These are phyloP conservation scores for Sarcodon aspratus DNA, from an alignment of 768 basidiomycete genomes.

Conservation along the genomic window DNA sequence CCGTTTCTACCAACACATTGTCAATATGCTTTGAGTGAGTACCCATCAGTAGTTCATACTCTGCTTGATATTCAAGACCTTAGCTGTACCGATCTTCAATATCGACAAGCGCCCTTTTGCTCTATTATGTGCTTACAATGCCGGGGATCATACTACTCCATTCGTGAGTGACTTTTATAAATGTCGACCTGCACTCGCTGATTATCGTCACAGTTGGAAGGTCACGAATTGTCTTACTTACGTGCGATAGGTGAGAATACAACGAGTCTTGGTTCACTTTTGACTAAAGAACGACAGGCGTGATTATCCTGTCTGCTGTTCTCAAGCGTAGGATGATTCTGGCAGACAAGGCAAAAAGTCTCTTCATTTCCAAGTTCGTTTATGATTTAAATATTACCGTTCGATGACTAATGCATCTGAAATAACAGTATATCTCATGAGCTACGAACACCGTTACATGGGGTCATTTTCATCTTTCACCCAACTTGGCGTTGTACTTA, in stretches of 20 bases:
- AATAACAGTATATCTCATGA: conserved; percentile 74
- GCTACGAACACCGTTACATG: conserved; percentile 83
- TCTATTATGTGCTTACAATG: conserved; percentile 84
- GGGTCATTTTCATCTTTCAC: conserved; percentile 32
- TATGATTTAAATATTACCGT: neutral
- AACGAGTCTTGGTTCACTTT: conserved; percentile 1
- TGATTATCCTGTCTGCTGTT: conserved; percentile 89
- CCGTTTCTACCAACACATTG: conserved; percentile 73
- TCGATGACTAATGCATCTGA: neutral
- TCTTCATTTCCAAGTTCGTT: conserved; percentile 80
- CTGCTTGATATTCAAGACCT: neutral
- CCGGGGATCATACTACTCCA: conserved; percentile 65
- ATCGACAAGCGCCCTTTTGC: conserved; percentile 90
- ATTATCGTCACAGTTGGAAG: conserved; percentile 48
- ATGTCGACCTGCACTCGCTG: neutral
- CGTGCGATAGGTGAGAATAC: conserved; percentile 64
- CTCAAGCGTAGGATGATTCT: conserved; percentile 87
- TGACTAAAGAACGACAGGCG: conserved; percentile 30
- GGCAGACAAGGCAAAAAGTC: conserved; percentile 87
- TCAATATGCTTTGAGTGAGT: conserved; percentile 81
- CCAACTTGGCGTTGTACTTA: neutral
- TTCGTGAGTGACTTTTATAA: conserved; percentile 39
- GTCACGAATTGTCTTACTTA: conserved; percentile 83
- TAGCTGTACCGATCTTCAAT: conserved; percentile 88
- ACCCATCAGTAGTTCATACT: neutral